Base-by-base conservation (phyloP, 1,284 basidiomycete species). In the Malassezia nana region DNA sequence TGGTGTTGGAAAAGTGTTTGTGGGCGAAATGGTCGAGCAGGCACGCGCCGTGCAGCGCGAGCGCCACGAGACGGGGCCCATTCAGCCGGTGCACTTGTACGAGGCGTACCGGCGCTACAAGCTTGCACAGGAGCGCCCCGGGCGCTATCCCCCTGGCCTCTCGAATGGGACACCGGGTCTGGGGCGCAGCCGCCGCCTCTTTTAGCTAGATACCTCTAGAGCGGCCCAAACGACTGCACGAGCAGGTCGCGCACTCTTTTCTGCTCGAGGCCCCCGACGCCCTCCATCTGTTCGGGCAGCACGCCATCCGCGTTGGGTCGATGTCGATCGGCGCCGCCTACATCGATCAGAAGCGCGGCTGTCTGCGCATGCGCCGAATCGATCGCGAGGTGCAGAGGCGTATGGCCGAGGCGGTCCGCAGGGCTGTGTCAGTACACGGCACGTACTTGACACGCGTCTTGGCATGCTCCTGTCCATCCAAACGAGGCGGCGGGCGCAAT, bases 11-110 rank as follows among this genome's bases (percentile, higher is more conserved):
- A 92, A 92, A 70, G 87, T 91, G 1, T 92, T 92, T 64, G 86
- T 92, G 8, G 89, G 89, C 2, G 88, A 91, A 74, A 86, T 91
- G 5, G 81, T 90, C 18, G 88, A 91, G 73, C 84, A 85, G 77
- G 88, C 87, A 18, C 84, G 86, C 20, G 78, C 79, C 15, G 84
- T 87, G 0, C 87, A 89, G 74, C 76, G 77, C n/a, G 79, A 82
- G 28, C 78, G 84, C 20, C 81, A 82, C 5, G 86, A 88, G 20
- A 78, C 77, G 10, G 88, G 88, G 0, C 84, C 89, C 0, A 75
- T 92, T 24, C 83, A 84, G 2, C 88, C 89, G 0, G 86, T 88
- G 63, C 86, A 91, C 74, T 78, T 91, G 8, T 84, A 87, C 12
- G 87, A 89, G 69, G 89, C 88, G 1, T 89, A 91, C 67, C 78